Evolutionary conservation across 768 basidiomycete species (phyloP), one percentile per base, ranked within the genome.

Genomic region (Cubamyces lactineus): DNA sequence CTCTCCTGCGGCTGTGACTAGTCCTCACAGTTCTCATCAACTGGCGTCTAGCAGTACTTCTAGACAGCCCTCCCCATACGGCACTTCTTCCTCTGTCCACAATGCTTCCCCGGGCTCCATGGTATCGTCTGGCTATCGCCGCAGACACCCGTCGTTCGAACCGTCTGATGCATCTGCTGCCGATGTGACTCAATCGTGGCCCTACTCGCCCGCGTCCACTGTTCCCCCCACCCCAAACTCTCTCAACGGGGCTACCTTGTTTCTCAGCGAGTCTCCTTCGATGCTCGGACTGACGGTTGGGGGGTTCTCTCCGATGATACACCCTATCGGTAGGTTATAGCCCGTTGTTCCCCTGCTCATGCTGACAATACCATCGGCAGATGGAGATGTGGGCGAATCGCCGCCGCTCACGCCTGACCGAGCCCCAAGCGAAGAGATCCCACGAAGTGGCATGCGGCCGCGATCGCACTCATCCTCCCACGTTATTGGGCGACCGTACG

Each of bases 241-340:
- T 21, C 26, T 54, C 9, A 51, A 53, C 15, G 62, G 57, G 12
- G 34, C 53, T 7, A 63, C 57, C 39, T 23, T 63, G 3, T 57
- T 57, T 3, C 50, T 47, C 11, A 63, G 62, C 53, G 62, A 54
- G 7, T 19, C 51, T 2, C 58, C 62, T 13, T 57, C 62, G 38
- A 41, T 28, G n/a, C 26, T 59, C 38, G 57, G 56, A 5, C 26
- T 46, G 26, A 16, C 55, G 45, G n/a, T 50, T n/a, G 52, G 49
- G 1, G 48, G 48, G 12, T 50, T 58, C 51, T 63, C 62, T 3
- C 62, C 62, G 16, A 30, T 45, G 11, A 17, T 59, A 24, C 16
- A 15, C 2, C 21, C 57, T 28, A 17, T 16, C 2, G 57, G 57
- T 59, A 26, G 19, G 49, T 46, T 15, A 6, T 21, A 28, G 23